A percentile compares a stretch with the other conserved stretches of the same genome.
phyloP scores from a whole-genome alignment of 2,329 filamentous ascomycete species.

The Pestalotiopsis sp. region DNA sequence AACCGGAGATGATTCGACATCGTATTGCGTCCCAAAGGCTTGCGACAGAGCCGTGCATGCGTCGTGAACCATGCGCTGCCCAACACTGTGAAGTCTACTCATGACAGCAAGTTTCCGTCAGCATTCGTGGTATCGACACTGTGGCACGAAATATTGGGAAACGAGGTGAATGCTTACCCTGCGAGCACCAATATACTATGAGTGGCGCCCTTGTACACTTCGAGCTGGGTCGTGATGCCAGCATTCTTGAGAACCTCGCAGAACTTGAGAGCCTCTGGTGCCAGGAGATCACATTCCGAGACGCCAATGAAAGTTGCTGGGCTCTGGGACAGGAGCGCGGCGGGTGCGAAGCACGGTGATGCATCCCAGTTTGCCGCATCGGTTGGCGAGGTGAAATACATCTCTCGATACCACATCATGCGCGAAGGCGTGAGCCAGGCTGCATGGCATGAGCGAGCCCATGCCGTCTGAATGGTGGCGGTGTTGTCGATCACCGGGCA shows the following conservation, averaged over 20 bases:
- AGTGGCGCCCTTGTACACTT: conserved; percentile 16
- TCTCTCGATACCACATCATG: conserved; percentile 38
- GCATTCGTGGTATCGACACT: not conserved
- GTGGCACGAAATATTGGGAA: not conserved
- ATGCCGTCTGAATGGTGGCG: conserved; percentile 25
- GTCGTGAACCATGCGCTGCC: conserved; percentile 6
- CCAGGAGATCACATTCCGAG: conserved; percentile 35
- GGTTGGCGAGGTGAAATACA: conserved; percentile 31
- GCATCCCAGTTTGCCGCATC: conserved; percentile 32
- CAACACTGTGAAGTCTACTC: conserved; percentile 1
- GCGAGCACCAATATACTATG: conserved; percentile 15
- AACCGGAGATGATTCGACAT: not conserved
- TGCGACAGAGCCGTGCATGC: not conserved
- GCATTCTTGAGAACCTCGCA: conserved; percentile 26
- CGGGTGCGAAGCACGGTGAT: conserved; percentile 27
- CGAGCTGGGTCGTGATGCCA: conserved; percentile 12
- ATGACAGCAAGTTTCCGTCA: not conserved
- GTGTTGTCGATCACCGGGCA: conserved; percentile 39
- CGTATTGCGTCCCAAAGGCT: conserved; percentile 5
- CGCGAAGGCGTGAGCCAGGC: conserved; percentile 36
- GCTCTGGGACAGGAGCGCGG: conserved; percentile 23
- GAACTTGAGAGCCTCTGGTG: conserved; percentile 32
- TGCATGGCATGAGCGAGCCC: conserved; percentile 21
- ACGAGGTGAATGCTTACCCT: conserved; percentile 6
- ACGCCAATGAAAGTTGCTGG: conserved; percentile 35